phyloP scores from a whole-genome alignment of 83 land plant species.

The Larix sibirica region DNA sequence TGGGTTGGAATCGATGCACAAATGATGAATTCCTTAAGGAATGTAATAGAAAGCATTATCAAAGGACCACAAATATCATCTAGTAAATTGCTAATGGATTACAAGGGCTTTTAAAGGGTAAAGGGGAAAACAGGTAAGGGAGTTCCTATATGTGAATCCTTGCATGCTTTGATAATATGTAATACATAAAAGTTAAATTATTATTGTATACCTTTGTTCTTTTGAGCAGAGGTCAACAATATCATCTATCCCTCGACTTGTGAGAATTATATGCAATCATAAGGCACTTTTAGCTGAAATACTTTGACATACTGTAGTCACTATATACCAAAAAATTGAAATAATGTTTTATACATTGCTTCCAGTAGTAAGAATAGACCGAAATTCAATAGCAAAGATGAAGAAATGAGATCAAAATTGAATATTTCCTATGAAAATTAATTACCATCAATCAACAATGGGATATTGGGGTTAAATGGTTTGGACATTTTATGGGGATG shows the following conservation, averaged over 20 bases:
- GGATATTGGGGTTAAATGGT: neutral
- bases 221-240: conserved; percentile 60
- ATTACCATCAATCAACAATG: neutral
- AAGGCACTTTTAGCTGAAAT: neutral
- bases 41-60: too few relatives aligned
- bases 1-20: too few relatives aligned
- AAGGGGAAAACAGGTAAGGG: neutral
- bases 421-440: neutral
- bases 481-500: too few relatives aligned
- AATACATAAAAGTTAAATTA: neutral
- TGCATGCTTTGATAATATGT: neutral
- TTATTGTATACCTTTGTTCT: conserved; percentile 46
- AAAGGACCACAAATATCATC: too few relatives aligned
- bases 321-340: neutral
- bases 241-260: conserved; percentile 56
- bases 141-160: neutral
- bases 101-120: neutral
- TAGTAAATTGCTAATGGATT: too few relatives aligned
- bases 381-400: neutral
- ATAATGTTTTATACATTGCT: neutral
- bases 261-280: conserved; percentile 40
- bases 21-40: too few relatives aligned
- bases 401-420: neutral
- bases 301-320: neutral
- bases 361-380: neutral